Base-by-base conservation (phyloP, 306 rosid species). In the Lupinus albus region DNA sequence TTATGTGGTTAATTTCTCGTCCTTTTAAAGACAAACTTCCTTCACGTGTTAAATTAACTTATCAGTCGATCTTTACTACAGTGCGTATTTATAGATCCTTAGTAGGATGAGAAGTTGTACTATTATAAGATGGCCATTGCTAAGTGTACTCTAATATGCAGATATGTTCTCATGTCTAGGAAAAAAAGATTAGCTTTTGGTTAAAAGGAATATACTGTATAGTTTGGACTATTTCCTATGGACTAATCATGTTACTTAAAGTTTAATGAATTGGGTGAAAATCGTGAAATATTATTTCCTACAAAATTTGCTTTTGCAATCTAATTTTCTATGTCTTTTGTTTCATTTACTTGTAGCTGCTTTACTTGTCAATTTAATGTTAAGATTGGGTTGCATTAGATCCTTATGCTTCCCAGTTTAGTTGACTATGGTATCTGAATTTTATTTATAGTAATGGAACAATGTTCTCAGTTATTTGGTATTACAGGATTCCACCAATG, bases 401-500 rank as follows among this genome's bases (percentile, higher is more conserved):
- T 77, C 46, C 18, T 66, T 52, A 44, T 60, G 16, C 70, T 54
- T 62, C 47, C 33, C 41, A 54, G 32, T 33, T 49, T 44, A 45
- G 30, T 45, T 67, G 51, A 44, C 41, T 67, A 15, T 51, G 45
- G 6, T 44, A 21, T n/a, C 30, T 25, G 6, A 46, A 16, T 13
- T 48, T 75, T 38, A 11, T 0, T 47, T 0, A 0, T 11, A 7
- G 60, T 48, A 11, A 28, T 32, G 36, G 36, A 61, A 69, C 55
- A 60, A 60, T 71, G 11, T 72, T 63, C 49, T 73, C 16, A 14
- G 25, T 28, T 46, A 12, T 80, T 69, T 76, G 78, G 45, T n/a
- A 21, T 30, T 72, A 17, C 73, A 93, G 98, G 98, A 74, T 93
- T 93, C 84, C 98, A 93, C 72, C 98, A 93, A 71, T 93, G 97